These are phyloP conservation scores for Ensete glaucum DNA, from an alignment of 176 grass and related monocot species.

Conservation along the genomic window DNA sequence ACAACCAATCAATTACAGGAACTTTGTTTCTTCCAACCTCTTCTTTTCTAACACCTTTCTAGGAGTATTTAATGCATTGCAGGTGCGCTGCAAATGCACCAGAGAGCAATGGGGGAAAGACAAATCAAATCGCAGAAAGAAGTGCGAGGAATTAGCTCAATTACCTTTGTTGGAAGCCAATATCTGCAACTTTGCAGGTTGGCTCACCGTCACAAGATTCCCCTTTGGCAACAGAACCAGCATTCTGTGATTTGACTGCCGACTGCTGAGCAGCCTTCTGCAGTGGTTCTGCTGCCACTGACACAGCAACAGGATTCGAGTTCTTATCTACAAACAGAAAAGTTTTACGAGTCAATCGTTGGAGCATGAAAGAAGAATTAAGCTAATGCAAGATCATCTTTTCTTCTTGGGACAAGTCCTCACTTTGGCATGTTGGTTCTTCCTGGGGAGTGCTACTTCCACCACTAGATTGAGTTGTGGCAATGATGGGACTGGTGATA, in stretches of 20 bases:
- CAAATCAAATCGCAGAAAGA: not conserved
- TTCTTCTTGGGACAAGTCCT: too few relatives aligned
- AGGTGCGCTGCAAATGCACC: not conserved
- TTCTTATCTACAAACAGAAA: conserved; percentile 45
- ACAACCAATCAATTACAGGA: not conserved
- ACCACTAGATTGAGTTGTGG: not conserved
- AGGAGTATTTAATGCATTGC: not conserved
- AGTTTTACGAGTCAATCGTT: conserved; percentile 10
- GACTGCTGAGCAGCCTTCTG: conserved; percentile 28
- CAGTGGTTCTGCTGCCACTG: conserved; percentile 9
- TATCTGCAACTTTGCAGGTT: conserved; percentile 29
- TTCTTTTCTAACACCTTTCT: not conserved
- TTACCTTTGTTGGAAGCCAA: conserved; percentile 62
- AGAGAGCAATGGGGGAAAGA: not conserved
- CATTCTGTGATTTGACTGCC: conserved; percentile 27
- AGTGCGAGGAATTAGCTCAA: conserved; percentile 14
- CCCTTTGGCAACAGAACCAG: conserved; percentile 27
- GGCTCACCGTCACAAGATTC: conserved; percentile 32
- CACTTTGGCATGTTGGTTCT: conserved; percentile 39
- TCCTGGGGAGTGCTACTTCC: conserved; percentile 21
- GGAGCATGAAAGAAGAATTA: conserved; percentile 4
- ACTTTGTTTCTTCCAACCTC: not conserved
- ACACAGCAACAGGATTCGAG: conserved; percentile 22
- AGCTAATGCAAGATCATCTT: not conserved
- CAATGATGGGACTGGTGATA: conserved; percentile 11